Base-by-base conservation (phyloP, 345 rosid species). In the Eutrema yunnanense region DNA sequence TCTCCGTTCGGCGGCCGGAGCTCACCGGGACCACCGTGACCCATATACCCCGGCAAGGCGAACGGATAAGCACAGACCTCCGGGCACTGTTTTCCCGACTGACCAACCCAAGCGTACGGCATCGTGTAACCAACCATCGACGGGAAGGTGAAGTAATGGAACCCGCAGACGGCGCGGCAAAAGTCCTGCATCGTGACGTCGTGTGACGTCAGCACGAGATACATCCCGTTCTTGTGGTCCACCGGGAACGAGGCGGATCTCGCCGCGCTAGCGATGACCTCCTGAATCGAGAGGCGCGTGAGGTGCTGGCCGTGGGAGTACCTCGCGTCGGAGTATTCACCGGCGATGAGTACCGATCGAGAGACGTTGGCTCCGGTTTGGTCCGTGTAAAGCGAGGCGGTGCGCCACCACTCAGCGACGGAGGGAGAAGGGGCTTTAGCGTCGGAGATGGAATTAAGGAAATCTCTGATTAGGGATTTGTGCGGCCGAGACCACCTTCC, bases 31-130 rank as follows among this genome's bases (percentile, higher is more conserved):
- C 97, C 97, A 1, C 80, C 83, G 40, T 87, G 86, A 5, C 81
- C 90, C 96, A 95, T 95, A 74, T 95, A 95, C 0, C 82, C 93
- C 2, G 99, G 99, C 4, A 95, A 79, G 11, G 97, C 99, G 22
- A 95, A 95, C 0, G 99, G 97, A 48, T 90, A 95, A 0, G 99
- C 88, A 72, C 99, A 95, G 3, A 95, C 97, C 65, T 90, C 99
- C 1, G 99, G 96, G 65, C 99, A 95, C 60, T 87, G 97, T 40
- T 83, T 81, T 0, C 83, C 97, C 0, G 96, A 89, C 42, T 89
- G 89, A 6, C 99, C 99, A 42, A 95, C 80, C 99, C 99, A 95
- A 3, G 99, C 99, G 80, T 91, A 95, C 9, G 99, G 99, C 62
- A 95, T 67, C 0, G 99, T 95, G 89, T 95, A 88, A 4, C 99